phyloP scores from a whole-genome alignment of 768 basidiomycete species.

The Serendipita vermifera region DNA sequence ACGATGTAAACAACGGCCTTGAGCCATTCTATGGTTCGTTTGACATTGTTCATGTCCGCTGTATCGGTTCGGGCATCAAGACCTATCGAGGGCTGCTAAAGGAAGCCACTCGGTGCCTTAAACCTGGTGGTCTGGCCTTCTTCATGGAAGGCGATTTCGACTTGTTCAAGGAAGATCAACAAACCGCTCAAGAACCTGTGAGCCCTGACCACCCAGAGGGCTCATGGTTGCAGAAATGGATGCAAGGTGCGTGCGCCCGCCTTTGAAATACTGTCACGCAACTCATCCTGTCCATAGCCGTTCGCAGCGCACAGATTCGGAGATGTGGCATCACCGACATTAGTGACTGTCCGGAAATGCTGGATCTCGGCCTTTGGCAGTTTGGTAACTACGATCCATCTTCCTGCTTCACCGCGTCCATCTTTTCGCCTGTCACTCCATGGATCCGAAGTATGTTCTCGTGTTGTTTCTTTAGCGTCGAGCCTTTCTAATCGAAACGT shows the following conservation, averaged over 20 bases:
- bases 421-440: neutral
- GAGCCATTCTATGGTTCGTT: neutral
- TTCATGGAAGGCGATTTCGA: conserved; percentile 8
- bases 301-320: neutral
- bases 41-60: conserved; percentile 1
- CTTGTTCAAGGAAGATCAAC: neutral
- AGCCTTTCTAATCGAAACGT: too few species aligned
- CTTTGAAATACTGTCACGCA: neutral
- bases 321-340: neutral
- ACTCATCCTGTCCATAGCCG: neutral
- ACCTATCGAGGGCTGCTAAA: neutral
- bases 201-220: neutral
- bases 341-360: neutral
- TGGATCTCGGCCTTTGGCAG: neutral
- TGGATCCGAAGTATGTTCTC: neutral
- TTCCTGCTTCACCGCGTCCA: neutral
- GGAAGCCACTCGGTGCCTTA: neutral
- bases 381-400: neutral
- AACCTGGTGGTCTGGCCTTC: neutral
- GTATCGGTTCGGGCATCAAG: neutral
- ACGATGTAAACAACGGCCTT: conserved; percentile 2
- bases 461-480: too few species aligned
- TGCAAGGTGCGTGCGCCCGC: neutral
- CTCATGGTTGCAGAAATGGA: neutral
- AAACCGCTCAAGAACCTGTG: neutral